Evolutionary conservation across 257 asterid species (phyloP), one percentile per base, ranked within the genome.

Genomic region (Ophiorrhiza pumila): DNA sequence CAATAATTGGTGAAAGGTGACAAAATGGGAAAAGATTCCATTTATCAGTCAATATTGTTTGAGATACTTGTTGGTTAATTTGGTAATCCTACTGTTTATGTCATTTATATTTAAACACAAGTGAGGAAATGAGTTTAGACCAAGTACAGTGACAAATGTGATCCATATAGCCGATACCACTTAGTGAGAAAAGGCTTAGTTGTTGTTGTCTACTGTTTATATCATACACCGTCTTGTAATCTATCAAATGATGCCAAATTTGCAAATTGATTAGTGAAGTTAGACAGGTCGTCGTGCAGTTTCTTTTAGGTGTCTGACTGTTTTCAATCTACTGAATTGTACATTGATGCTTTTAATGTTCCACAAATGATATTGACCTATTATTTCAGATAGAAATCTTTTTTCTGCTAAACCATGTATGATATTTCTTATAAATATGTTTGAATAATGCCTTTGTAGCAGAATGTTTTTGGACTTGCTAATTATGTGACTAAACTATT

Each of bases 1-100:
- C 71, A 22, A n/a, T 46, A 39, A 34, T 18, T 60, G 59, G 68
- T 72, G 71, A 71, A 67, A 47, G 22, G 42, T 67, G 32, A 27
- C 46, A 43, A 15, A 41, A 45, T 27, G 75, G 8, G 55, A 35
- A 57, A 27, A 25, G 60, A 29, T 18, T 10, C 34, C 34, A 68
- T 68, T 9, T 49, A 14, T 31, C 13, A 29, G 49, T 34, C n/a
- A 7, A 5, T 22, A 27, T 37, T 68, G 29, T 20, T 49, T 15
- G 10, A 32, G 27, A 50, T 32, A 49, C 27, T 29, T 18, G 39
- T 4, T 59, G 34, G 45, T 47, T 12, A 18, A 39, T 29, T 8
- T 31, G n/a, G 12, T 68, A 43, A 47, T 47, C 59, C 22, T 45
- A 13, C 17, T 7, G 14, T 42, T 45, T 23, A 59, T 31, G 23